Base-by-base conservation (phyloP, 805 yeast species). In the Candida vaughaniae region DNA sequence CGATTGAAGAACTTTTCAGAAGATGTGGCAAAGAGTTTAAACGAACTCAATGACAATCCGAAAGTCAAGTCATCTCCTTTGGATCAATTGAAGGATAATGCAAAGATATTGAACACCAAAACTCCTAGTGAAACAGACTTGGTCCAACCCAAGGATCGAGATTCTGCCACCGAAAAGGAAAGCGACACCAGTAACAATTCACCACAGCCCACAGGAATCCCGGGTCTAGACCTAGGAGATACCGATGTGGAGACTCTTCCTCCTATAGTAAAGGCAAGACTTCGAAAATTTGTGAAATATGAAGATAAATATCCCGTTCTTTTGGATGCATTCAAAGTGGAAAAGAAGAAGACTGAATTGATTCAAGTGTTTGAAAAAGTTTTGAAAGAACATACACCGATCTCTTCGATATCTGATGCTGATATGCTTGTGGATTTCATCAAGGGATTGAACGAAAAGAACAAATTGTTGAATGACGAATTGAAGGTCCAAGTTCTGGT, bases 261-360 rank as follows among this genome's bases (percentile, higher is more conserved):
- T 0, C 71, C 74, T 2, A 78, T 74, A 4, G 60, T 88, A 12
- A 73, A 75, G 41, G 61, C 79, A 5, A 84, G 82, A 51, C 60
- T 89, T 58, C 73, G 73, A 38, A 90, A 87, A 63, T 86, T 85
- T 52, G 78, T 73, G 39, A 89, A 88, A 56, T 91, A 90, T 58
- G 98, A 91, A 57, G 84, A 83, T 34, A 89, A 88, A 57, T 91
- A 93, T 55, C 99, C 99, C 0, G 64, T 79, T 29, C 66, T 91
- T 11, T 71, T 89, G 34, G 83, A 83, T 29, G 96, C 98, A 0
- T 93, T 87, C 63, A 85, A 88, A 53, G 65, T 72, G 1, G 96
- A 90, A 56, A 87, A 85, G 62, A 67, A 73, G 33, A 84, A 81
- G 49, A 65, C 73, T 1, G 81, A 75, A 31, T 69, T 82, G 29